Conservation (phyloP, 2,329 filamentous ascomycete species). For the Botrytis porri region DNA sequence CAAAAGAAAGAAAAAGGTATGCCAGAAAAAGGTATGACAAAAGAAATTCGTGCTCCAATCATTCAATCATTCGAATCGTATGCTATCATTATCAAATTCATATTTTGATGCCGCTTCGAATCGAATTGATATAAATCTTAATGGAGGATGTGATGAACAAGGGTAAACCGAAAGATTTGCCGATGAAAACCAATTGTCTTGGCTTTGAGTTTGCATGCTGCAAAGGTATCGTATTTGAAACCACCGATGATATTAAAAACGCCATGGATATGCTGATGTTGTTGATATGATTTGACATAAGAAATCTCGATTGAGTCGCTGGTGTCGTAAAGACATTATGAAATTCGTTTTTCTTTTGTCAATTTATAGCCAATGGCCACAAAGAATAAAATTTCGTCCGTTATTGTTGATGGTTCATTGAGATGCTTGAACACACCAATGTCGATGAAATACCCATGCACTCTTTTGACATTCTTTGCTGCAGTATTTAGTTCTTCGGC, state of each 20-base stretch:
- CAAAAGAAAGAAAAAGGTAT: slow-evolving; percentile 11
- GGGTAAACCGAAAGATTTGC: slow-evolving; percentile 1
- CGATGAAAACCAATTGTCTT: slow-evolving; percentile 1
- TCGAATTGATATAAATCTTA: slow-evolving; percentile 7
- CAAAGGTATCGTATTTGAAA: slow-evolving; percentile 17
- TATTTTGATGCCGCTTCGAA: slow-evolving; percentile 3
- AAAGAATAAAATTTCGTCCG: neutral
- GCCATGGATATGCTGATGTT: slow-evolving; percentile 19
- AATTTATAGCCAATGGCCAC: neutral
- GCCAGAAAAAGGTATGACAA: slow-evolving; percentile 16
- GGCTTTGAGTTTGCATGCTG: slow-evolving; percentile 16
- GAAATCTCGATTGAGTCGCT: slow-evolving; percentile 16
- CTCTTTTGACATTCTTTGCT: slow-evolving; percentile 99
- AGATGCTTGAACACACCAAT: slow-evolving; percentile 84
- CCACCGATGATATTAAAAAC: slow-evolving; percentile 18
- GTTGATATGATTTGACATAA: slow-evolving; percentile 14
- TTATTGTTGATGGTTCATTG: slow-evolving; percentile 26
- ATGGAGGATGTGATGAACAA: slow-evolving; percentile 7
- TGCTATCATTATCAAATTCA: slow-evolving; percentile 15
- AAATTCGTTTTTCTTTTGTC: neutral
- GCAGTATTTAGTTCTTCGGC: slow-evolving; percentile 96
- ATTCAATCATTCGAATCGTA: slow-evolving; percentile 17
- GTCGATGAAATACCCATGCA: slow-evolving; percentile 95
- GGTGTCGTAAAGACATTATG: slow-evolving; percentile 20
- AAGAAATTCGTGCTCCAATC: slow-evolving; percentile 19